Evolutionary conservation across 2,329 filamentous ascomycete genomes (phyloP).

Genomic region (Ophiostoma populinum): DNA sequence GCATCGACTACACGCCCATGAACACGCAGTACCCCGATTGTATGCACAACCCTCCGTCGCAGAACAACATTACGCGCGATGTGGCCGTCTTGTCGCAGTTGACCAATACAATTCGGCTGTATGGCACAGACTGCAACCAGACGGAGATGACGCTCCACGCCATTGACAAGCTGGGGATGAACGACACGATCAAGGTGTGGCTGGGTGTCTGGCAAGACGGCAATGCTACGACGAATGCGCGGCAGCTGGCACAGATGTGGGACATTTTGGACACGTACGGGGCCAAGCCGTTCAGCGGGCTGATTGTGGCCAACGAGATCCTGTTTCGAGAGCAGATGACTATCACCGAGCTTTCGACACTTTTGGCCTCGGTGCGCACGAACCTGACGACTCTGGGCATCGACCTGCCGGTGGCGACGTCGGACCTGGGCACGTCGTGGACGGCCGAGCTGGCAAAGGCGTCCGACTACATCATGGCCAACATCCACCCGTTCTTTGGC

Average conservation of each 20-base stretch:
- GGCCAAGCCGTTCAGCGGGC: constrained; percentile 53
- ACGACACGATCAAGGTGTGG: constrained; percentile 70
- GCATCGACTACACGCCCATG: constrained; percentile 87
- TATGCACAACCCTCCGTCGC: constrained; percentile 56
- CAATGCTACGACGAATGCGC: constrained; percentile 66
- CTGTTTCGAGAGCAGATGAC: constrained; percentile 64
- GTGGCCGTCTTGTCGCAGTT: constrained; percentile 79
- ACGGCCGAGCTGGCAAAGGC: constrained; percentile 45
- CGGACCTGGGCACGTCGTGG: constrained; percentile 84
- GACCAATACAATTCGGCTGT: constrained; percentile 73
- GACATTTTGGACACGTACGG: constrained; percentile 56
- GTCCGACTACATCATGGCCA: constrained; percentile 86
- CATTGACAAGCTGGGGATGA: constrained; percentile 54
- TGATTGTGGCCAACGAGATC: constrained; percentile 71
- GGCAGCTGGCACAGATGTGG: constrained; percentile 76
- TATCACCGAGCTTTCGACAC: constrained; percentile 38
- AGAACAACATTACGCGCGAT: constrained; percentile 89
- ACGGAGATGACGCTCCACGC: constrained; percentile 84
- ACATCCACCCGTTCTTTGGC: constrained; percentile 91
- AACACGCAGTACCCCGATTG: constrained; percentile 84
- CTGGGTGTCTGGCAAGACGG: constrained; percentile 83
- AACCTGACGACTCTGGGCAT: constrained; percentile 53
- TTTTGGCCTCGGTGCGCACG: constrained; percentile 51
- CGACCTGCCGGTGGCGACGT: constrained; percentile 64
- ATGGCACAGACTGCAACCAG: constrained; percentile 95